Percentiles rank a stretch among this genome's conserved stretches.
Conservation (phyloP, 1,284 basidiomycete species). For the Apiotrichum gamsii region DNA sequence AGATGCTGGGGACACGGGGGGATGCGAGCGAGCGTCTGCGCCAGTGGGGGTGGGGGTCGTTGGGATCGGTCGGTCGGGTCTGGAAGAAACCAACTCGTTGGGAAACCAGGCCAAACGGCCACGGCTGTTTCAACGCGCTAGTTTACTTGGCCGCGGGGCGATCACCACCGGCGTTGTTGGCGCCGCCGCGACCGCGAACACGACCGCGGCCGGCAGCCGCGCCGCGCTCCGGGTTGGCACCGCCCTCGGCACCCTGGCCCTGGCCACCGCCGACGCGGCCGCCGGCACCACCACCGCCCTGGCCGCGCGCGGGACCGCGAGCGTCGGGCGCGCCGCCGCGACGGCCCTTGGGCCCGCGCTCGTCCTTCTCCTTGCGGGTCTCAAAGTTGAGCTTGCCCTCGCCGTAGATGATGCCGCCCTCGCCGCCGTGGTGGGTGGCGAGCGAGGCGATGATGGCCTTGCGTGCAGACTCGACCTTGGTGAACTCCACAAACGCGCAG, state of each 20-base stretch:
- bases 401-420: conserved; percentile 70
- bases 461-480: conserved; percentile 67
- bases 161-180: conserved; percentile 7
- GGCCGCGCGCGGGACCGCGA: conserved; percentile 7
- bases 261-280: conserved; percentile 7
- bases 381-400: conserved; percentile 68
- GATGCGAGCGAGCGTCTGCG: too few relatives aligned
- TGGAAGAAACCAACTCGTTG: too few relatives aligned
- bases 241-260: conserved; percentile 4
- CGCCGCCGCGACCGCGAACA: conserved; percentile 16
- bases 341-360: conserved; percentile 49
- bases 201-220: conserved; percentile 8
- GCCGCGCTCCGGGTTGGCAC: conserved; percentile 3
- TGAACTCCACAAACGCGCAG: conserved; percentile 92
- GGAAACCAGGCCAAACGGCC: too few relatives aligned
- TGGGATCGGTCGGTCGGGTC: too few relatives aligned
- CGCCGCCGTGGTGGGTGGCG: conserved; percentile 62
- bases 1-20: too few relatives aligned
- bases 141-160: conserved; percentile 11
- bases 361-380: conserved; percentile 79
- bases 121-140: too few relatives aligned
- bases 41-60: too few relatives aligned
- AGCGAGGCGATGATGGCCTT: conserved; percentile 74
- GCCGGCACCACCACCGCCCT: conserved; percentile 4
- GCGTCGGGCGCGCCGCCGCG: conserved; percentile 12